Percentiles rank a stretch among this genome's conserved stretches.
Conservation (phyloP, 2,329 filamentous ascomycete species). For the Pseudocercospora crystallina region DNA sequence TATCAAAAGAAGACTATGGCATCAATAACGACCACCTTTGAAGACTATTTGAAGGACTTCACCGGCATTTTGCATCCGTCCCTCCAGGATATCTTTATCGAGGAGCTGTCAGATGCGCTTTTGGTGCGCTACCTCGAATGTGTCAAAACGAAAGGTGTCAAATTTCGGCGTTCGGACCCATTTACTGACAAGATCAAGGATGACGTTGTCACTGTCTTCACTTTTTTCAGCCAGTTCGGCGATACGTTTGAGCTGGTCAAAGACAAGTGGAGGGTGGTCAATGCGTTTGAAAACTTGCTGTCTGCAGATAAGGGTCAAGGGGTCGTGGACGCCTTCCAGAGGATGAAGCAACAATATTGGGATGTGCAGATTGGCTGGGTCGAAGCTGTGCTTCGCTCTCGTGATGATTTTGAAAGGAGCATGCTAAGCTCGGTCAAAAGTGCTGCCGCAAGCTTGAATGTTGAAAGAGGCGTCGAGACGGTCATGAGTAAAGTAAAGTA, state of each 20-base stretch:
- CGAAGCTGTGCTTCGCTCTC: conserved; percentile 78
- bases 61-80: conserved; percentile 79
- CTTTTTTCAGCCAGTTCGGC: conserved; percentile 71
- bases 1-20: conserved; percentile 85
- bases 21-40: conserved; percentile 90
- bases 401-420: conserved; percentile 90
- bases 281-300: conserved; percentile 79
- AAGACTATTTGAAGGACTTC: conserved; percentile 89
- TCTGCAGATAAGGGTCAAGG: conserved; percentile 68
- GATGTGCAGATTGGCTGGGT: conserved; percentile 95
- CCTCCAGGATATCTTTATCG: conserved; percentile 85
- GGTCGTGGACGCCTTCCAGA: conserved; percentile 75
- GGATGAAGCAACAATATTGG: conserved; percentile 86
- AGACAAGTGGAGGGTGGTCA: conserved; percentile 87
- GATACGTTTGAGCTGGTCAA: conserved; percentile 76
- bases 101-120: conserved; percentile 89
- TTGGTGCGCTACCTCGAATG: conserved; percentile 79
- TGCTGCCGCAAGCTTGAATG: conserved; percentile 79
- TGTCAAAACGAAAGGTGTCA: conserved; percentile 85
- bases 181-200: conserved; percentile 93
- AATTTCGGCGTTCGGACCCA: conserved; percentile 81
- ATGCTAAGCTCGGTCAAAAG: conserved; percentile 89
- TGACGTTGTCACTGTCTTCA: conserved; percentile 86
- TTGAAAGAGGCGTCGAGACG: conserved; percentile 79
- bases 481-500: conserved; percentile 80